Conservation (phyloP, 345 rosid species). For the Firmiana major region DNA sequence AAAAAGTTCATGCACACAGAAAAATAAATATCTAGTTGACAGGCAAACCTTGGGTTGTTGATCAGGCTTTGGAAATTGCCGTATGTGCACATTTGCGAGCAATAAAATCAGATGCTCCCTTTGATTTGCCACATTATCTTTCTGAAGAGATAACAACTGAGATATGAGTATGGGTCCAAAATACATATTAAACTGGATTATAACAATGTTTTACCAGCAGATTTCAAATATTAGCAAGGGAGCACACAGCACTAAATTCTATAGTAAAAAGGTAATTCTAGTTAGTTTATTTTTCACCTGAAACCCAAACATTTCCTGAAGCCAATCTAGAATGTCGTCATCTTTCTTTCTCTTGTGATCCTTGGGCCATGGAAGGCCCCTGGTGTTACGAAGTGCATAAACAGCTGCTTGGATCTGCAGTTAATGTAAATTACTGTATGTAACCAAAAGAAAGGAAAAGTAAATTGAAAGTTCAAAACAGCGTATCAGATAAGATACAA, state of each 20-base stretch:
- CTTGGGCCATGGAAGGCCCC: constrained; percentile 99
- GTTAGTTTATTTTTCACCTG: constrained; percentile 49
- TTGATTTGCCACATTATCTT: constrained; percentile 96
- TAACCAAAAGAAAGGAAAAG: background rate
- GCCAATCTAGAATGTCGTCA: constrained; percentile 98
- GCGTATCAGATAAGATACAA: background rate
- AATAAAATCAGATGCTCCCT: constrained; percentile 94
- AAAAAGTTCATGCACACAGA: background rate
- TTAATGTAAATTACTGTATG: constrained; percentile 9
- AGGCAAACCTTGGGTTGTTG: constrained; percentile 92
- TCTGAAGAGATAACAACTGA: constrained; percentile 46
- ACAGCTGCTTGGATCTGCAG: constrained; percentile 92
- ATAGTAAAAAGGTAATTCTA: background rate
- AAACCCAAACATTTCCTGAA: constrained; percentile 96
- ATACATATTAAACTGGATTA: background rate
- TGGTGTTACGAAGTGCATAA: constrained; percentile 84
- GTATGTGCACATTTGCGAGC: constrained; percentile 96
- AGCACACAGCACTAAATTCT: background rate
- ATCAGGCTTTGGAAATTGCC: constrained; percentile 95
- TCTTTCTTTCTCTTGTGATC: constrained; percentile 78
- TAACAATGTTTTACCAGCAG: background rate
- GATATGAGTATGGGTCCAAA: constrained; percentile 8
- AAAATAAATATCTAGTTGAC: background rate
- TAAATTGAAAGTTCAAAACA: constrained; percentile 3
- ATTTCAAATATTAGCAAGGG: background rate